These are phyloP conservation scores for Sarocladium brachiariae DNA, from an alignment of 2,329 filamentous ascomycete species.

Conservation along the genomic window DNA sequence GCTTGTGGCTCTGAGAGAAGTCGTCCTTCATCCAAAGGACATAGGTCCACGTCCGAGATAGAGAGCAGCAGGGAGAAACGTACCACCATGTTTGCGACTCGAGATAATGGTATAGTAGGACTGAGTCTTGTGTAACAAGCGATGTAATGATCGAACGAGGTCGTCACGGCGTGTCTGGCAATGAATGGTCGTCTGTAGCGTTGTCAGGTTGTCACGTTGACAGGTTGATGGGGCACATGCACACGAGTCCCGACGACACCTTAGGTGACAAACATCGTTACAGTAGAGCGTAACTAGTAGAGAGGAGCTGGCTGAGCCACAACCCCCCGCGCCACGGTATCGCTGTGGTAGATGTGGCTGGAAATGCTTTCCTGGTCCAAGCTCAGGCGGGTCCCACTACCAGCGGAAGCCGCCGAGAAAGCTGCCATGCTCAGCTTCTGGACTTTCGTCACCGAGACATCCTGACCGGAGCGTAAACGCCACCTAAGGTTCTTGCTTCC, in stretches of 20 bases:
- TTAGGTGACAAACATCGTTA: neutral
- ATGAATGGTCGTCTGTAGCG: no score
- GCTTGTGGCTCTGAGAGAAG: conserved; percentile 13
- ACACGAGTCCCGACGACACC: no score
- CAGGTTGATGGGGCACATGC: conserved; percentile 1
- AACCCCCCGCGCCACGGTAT: neutral
- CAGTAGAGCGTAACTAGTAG: neutral
- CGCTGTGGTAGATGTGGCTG: neutral
- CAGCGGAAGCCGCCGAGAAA: conserved; percentile 5
- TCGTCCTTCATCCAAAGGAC: neutral
- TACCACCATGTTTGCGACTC: conserved; percentile 13
- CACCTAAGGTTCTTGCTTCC: neutral
- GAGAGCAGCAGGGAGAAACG: conserved; percentile 7
- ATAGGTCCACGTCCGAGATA: neutral
- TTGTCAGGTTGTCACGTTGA: neutral
- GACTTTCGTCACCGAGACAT: neutral
- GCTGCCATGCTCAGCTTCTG: neutral
- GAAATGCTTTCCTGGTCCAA: neutral
- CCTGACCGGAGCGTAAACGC: no score
- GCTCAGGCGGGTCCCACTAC: neutral
- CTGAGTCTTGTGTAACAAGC: neutral
- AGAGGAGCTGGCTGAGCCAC: neutral
- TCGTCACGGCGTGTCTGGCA: no score
- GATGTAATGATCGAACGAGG: no score
- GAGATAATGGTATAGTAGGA: neutral